Evolutionary conservation across 805 yeast species (phyloP).

Genomic region (Vanderwaltozyma polyspora): DNA sequence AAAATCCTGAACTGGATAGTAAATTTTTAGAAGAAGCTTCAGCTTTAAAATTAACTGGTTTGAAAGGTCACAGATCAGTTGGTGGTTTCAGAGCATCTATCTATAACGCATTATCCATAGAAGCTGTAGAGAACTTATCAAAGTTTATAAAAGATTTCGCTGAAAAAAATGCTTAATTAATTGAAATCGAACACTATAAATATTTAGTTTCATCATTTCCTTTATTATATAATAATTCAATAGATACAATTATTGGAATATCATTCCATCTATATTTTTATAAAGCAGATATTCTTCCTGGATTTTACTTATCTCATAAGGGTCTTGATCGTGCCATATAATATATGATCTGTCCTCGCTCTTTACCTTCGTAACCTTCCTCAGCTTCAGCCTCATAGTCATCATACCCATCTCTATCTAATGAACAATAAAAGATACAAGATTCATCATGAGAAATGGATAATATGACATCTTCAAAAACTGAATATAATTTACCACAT

Average conservation of each 20-base stretch:
- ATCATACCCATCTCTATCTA: constrained; percentile 37
- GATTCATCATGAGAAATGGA: constrained; percentile 47
- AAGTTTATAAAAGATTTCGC: constrained; percentile 54
- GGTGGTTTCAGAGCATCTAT: constrained; percentile 94
- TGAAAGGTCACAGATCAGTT: constrained; percentile 93
- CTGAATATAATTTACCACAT: constrained; percentile 48
- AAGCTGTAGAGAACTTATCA: constrained; percentile 47
- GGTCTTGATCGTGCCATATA: constrained; percentile 34
- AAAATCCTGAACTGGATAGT: constrained; percentile 51
- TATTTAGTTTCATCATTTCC: too few relatives aligned
- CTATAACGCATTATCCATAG: constrained; percentile 71
- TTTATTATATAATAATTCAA: too few relatives aligned
- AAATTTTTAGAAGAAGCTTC: constrained; percentile 62
- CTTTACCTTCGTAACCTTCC: constrained; percentile 31
- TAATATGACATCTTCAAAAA: constrained; percentile 50
- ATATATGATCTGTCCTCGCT: constrained; percentile 46
- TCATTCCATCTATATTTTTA: too few relatives aligned
- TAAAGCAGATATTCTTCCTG: too few relatives aligned
- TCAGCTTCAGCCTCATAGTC: constrained; percentile 1
- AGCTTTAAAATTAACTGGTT: constrained; percentile 51
- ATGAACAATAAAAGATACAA: constrained; percentile 52
- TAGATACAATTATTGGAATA: too few relatives aligned
- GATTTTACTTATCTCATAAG: too few relatives aligned
- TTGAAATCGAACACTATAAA: too few relatives aligned
- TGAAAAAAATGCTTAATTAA: constrained; percentile 21